Conservation (phyloP, 1,284 basidiomycete genomes). For the Ganoderma lucidum region DNA sequence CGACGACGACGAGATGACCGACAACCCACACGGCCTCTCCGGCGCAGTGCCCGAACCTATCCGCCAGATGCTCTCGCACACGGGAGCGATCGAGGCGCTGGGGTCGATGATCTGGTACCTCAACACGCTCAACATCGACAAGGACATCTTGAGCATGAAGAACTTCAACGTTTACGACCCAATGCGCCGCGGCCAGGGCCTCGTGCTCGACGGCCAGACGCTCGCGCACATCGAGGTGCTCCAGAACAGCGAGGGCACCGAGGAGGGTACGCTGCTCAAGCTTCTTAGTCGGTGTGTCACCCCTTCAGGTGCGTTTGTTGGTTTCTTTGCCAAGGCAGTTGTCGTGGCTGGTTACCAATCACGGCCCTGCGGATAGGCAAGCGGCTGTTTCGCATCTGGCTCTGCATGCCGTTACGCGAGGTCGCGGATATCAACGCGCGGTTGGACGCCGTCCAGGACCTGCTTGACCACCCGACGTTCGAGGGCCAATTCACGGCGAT, state of each 20-base stretch:
- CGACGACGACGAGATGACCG: constrained; percentile 57
- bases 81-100: constrained; percentile 81
- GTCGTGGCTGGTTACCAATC: not conserved
- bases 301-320: constrained; percentile 76
- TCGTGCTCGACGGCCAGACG: constrained; percentile 93
- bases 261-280: constrained; percentile 87
- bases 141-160: constrained; percentile 90
- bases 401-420: constrained; percentile 88
- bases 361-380: constrained; percentile 63
- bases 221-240: constrained; percentile 93
- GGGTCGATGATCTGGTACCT: constrained; percentile 91
- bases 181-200: constrained; percentile 83
- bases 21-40: constrained; percentile 49
- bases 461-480: constrained; percentile 82
- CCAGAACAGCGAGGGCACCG: constrained; percentile 90
- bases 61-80: constrained; percentile 70
- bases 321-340: not conserved
- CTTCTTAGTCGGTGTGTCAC: constrained; percentile 88
- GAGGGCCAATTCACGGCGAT: constrained; percentile 78
- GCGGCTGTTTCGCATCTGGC: constrained; percentile 92
- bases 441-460: constrained; percentile 91
- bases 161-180: constrained; percentile 98
- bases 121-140: constrained; percentile 91
- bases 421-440: constrained; percentile 87
- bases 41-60: constrained; percentile 78